Evolutionary conservation across 1,284 basidiomycete species (phyloP).

Genomic region (Ustilago xerochloae): DNA sequence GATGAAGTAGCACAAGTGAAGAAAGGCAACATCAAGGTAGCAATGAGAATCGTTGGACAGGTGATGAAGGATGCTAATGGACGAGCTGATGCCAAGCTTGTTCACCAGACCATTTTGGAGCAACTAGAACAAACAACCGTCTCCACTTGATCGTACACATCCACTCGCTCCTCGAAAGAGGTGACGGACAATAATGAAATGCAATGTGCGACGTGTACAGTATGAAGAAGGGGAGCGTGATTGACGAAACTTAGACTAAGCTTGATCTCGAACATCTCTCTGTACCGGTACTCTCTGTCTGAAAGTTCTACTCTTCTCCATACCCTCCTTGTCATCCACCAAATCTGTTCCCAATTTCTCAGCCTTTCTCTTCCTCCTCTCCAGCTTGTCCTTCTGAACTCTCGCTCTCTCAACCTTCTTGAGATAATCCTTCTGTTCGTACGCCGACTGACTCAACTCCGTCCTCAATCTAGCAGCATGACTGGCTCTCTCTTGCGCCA

Average conservation of each 20-base stretch:
- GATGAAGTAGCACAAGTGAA: conserved; percentile 78
- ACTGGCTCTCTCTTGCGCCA: conserved; percentile 92
- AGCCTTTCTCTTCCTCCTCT: conserved; percentile 70
- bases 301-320: conserved; percentile 51
- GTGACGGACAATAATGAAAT: background rate
- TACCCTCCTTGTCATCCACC: conserved; percentile 29
- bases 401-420: conserved; percentile 93
- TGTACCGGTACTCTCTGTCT: conserved; percentile 59
- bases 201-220: background rate
- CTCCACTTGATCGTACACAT: background rate
- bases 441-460: conserved; percentile 87
- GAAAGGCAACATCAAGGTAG: conserved; percentile 80
- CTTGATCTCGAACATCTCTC: conserved; percentile 62
- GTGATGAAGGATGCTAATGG: conserved; percentile 88
- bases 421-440: conserved; percentile 92
- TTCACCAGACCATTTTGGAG: conserved; percentile 37
- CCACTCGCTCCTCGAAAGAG: background rate
- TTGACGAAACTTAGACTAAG: background rate
- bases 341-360: conserved; percentile 16
- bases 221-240: background rate
- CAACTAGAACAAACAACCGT: conserved; percentile 19
- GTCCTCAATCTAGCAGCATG: conserved; percentile 87
- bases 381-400: conserved; percentile 85
- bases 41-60: conserved; percentile 87
- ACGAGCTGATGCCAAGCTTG: conserved; percentile 75